Percentiles rank a stretch among this genome's conserved stretches.
Conservation (phyloP, 1,139 yeast genomes). For the Candida sp. region DNA sequence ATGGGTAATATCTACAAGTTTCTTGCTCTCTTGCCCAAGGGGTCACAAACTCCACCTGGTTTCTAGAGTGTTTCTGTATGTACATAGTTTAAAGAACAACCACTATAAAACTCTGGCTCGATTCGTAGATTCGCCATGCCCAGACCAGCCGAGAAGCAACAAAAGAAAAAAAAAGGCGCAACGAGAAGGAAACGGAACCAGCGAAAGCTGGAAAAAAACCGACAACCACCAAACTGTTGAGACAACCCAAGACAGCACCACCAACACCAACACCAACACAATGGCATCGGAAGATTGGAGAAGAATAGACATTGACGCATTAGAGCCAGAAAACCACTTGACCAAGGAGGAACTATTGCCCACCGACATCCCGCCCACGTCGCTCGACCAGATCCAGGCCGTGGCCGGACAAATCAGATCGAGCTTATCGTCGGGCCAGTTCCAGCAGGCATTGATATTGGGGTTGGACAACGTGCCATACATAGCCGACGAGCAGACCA, state of each 20-base stretch:
- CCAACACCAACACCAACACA: background rate
- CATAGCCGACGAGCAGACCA: conserved; percentile 65
- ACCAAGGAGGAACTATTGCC: conserved; percentile 69
- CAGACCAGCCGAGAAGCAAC: background rate
- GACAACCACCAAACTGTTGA: background rate
- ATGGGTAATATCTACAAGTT: conserved; percentile 87
- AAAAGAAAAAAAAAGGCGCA: background rate
- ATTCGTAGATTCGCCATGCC: too few species aligned
- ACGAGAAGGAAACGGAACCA: conserved; percentile 6
- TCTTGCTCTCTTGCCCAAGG: conserved; percentile 61
- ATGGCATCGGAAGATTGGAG: conserved; percentile 52
- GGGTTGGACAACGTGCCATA: conserved; percentile 83
- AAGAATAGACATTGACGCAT: conserved; percentile 91
- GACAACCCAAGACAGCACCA: background rate
- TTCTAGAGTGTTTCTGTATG: conserved; percentile 21
- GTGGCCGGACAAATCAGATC: conserved; percentile 63
- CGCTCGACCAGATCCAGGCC: conserved; percentile 57
- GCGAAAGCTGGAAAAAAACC: background rate
- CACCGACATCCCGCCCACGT: conserved; percentile 44
- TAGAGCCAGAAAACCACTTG: conserved; percentile 79
- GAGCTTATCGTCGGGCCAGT: conserved; percentile 73
- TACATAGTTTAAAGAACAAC: background rate
- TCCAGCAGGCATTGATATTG: conserved; percentile 63
- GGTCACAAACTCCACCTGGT: conserved; percentile 40
- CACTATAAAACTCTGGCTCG: too few species aligned